Base-by-base conservation (phyloP, 805 yeast genomes). In the Candida adriatica region DNA sequence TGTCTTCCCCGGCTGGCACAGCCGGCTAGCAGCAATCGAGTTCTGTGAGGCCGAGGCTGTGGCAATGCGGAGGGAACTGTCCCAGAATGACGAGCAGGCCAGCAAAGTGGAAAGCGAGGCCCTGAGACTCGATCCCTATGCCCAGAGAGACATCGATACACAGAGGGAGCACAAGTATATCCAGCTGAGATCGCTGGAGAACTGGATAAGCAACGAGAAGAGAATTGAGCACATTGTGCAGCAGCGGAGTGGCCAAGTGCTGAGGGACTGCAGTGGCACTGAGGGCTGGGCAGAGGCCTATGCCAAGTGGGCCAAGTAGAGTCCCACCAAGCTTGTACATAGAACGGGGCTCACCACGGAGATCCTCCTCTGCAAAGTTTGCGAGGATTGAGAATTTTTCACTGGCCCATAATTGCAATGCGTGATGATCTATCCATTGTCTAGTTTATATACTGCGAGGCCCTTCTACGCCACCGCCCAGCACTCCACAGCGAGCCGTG, bases 401-500 rank as follows among this genome's bases (percentile, higher is more conserved):
- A n/a, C n/a, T n/a, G n/a, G n/a, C n/a, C n/a, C n/a, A n/a, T n/a
- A n/a, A n/a, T n/a, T n/a, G n/a, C n/a, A n/a, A n/a, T n/a, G n/a
- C n/a, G n/a, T n/a, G n/a, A n/a, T n/a, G n/a, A n/a, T n/a, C n/a
- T n/a, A 24, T 10, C 16, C 10, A 11, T 15, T 27, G 24, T 18
- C 18, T 8, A 23, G 8, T 32, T 17, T 16, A 53, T 46, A 18
- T 49, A 42, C 8, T 48, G 35, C 10, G 58, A 30, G 1, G 66
- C 68, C 42, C 56, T 68, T 18, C 48, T 42, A 55, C 92, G 75
- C 77, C 83, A 73, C 53, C 78, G 66, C 35, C 70, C 60, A 8
- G 90, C 74, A 43, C 74, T 70, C 75, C 80, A 77, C 27, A 82
- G 72, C 5, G 94, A 69, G 19, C 86, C 74, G 53, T 85, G 85